A percentile compares a stretch with the other conserved stretches of the same genome.
These are phyloP conservation scores for Phalaenopsis aphrodite DNA, from an alignment of 106 monocot genomes.

Conservation along the genomic window DNA sequence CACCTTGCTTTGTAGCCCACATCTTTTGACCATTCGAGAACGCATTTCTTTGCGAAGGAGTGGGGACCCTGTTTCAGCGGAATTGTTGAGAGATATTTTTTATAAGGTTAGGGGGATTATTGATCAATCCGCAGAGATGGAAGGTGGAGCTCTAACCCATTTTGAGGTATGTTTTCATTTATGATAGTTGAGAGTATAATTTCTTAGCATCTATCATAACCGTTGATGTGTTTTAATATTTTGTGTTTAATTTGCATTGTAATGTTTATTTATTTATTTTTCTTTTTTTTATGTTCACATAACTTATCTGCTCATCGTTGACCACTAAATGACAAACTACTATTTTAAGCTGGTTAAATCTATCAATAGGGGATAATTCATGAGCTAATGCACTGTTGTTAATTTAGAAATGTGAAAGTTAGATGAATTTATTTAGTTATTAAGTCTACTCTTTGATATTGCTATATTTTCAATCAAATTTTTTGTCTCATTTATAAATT, in stretches of 20 bases:
- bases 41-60: conserved; percentile 72
- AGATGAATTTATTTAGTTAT: no score
- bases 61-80: conserved; percentile 65
- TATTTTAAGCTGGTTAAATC: no score
- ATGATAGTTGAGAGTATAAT: not conserved
- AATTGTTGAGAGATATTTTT: conserved; percentile 37
- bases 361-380: no score
- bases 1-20: conserved; percentile 54
- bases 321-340: no score
- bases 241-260: not conserved
- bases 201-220: not conserved
- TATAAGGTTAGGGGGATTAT: conserved; percentile 41
- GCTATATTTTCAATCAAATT: no score
- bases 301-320: no score
- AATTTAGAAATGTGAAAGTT: no score
- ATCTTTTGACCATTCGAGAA: conserved; percentile 80
- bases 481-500: no score
- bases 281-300: not conserved
- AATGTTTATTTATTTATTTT: not conserved
- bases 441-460: no score
- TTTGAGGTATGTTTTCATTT: conserved; percentile 66
- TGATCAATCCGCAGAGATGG: conserved; percentile 61
- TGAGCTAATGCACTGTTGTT: no score
- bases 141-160: conserved; percentile 74
- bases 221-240: not conserved